Evolutionary conservation across 2,329 filamentous ascomycete genomes (phyloP).

Genomic region (Elsinoe perseae): DNA sequence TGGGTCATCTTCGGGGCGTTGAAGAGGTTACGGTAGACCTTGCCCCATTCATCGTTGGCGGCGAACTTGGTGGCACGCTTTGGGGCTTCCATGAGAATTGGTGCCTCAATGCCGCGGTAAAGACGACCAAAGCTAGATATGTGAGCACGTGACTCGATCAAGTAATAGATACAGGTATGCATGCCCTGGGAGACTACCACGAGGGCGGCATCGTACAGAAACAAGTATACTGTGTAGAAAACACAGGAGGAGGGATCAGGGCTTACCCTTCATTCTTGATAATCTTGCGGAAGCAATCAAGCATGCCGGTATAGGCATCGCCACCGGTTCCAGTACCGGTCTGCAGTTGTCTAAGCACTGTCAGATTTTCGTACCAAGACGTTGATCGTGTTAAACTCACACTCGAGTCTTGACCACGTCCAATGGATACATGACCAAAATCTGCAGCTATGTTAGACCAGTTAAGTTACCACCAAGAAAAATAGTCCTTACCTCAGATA

Average conservation of each 20-base stretch:
- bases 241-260: neutral
- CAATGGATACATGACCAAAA: conserved; percentile 75
- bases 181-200: too few species aligned
- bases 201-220: too few species aligned
- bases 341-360: conserved; percentile 67
- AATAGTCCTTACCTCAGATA: conserved; percentile 71
- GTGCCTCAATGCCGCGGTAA: conserved; percentile 91
- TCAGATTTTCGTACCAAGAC: conserved; percentile 9
- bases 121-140: conserved; percentile 68
- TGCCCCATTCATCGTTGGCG: conserved; percentile 96
- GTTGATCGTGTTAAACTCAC: conserved; percentile 45
- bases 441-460: conserved; percentile 17
- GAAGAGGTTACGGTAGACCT: conserved; percentile 83
- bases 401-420: conserved; percentile 98
- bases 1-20: conserved; percentile 84
- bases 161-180: too few species aligned
- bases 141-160: conserved; percentile 7
- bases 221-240: neutral
- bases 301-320: conserved; percentile 91
- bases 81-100: conserved; percentile 95
- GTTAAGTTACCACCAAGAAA: neutral
- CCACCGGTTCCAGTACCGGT: conserved; percentile 60
- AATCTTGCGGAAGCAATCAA: conserved; percentile 98
- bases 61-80: conserved; percentile 97
- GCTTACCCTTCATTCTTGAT: conserved; percentile 85